These are phyloP conservation scores for Penicillium tannophilum DNA, from an alignment of 495 filamentous ascomycete species.

Conservation along the genomic window DNA sequence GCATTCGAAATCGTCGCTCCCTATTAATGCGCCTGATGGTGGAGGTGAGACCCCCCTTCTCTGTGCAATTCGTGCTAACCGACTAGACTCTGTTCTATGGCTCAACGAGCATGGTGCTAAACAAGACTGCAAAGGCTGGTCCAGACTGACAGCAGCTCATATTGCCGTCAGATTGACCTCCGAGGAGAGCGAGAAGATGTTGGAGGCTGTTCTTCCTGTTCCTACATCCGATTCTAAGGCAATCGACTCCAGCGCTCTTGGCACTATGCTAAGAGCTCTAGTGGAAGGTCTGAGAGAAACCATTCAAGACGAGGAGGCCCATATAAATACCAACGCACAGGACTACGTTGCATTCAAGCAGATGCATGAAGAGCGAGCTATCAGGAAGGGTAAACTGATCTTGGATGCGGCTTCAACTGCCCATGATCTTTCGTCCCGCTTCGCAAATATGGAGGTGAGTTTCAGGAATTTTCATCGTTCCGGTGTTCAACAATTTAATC, in stretches of 20 bases:
- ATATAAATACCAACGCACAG: background rate
- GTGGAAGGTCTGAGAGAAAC: background rate
- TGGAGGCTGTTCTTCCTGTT: background rate
- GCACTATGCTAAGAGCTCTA: background rate
- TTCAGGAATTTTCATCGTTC: background rate
- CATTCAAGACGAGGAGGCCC: background rate
- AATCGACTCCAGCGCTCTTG: background rate
- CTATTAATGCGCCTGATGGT: background rate
- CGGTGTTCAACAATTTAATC: background rate
- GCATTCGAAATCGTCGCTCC: background rate
- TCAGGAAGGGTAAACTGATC: background rate
- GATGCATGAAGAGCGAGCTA: background rate
- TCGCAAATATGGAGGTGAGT: background rate
- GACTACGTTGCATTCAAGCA: background rate
- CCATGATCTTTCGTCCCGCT: background rate
- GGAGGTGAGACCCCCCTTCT: background rate
- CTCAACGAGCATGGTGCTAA: background rate
- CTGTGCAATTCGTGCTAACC: conserved; percentile 1
- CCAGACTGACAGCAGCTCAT: background rate
- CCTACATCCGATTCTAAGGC: background rate
- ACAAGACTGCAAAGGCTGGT: background rate
- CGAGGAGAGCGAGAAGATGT: background rate
- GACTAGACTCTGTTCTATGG: conserved; percentile 2
- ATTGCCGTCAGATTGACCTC: background rate
- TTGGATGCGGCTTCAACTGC: background rate